A percentile compares a stretch with the other conserved stretches of the same genome.
phyloP scores from a whole-genome alignment of 192 early-diverging fungal species.

The Pilobolus umbonatus region DNA sequence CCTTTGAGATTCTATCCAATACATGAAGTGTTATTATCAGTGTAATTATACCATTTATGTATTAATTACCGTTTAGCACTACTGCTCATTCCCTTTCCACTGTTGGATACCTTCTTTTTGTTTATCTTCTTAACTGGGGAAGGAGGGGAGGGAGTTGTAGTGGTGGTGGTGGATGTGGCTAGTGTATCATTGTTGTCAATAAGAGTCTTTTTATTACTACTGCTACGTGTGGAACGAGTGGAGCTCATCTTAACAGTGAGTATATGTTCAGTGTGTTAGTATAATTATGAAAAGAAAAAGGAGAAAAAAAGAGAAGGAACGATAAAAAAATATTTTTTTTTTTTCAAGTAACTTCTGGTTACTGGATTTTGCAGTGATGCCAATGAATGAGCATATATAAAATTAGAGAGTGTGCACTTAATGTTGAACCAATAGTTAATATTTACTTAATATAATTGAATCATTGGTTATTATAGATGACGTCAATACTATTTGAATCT shows the following conservation, averaged over 20 bases:
- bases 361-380: too few species aligned
- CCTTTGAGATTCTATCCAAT: conserved; percentile 81
- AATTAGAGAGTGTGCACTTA: too few species aligned
- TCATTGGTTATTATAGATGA: too few species aligned
- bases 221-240: conserved; percentile 14
- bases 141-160: conserved; percentile 8
- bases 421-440: too few species aligned
- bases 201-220: background rate
- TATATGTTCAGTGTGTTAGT: background rate
- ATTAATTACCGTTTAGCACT: conserved; percentile 55
- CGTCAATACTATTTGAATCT: too few species aligned
- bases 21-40: conserved; percentile 8
- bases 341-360: too few species aligned
- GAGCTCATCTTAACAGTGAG: conserved; percentile 10
- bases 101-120: conserved; percentile 24
- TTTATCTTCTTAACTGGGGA: background rate
- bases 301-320: background rate
- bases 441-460: too few species aligned
- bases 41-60: conserved; percentile 12
- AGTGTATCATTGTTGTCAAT: background rate
- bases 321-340: background rate
- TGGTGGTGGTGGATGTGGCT: background rate
- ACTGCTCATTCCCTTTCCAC: conserved; percentile 44
- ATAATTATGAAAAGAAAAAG: background rate
- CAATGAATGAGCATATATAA: too few species aligned